Base-by-base conservation (phyloP, 176 grass and related monocot genomes). In the Zoysia pacifica region DNA sequence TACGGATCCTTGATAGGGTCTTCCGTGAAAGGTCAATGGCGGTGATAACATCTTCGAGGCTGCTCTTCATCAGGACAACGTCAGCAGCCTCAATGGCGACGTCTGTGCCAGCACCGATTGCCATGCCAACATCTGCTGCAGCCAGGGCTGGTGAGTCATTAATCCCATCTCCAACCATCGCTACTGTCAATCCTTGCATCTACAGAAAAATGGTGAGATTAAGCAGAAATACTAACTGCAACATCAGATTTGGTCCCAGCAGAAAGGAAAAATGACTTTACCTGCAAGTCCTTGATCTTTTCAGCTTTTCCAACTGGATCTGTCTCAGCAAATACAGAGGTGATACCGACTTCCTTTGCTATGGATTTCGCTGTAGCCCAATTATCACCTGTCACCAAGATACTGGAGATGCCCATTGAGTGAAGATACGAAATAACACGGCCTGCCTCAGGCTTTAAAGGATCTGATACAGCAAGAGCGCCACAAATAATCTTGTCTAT, bases 361-460 rank as follows among this genome's bases (percentile, higher is more conserved):
- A 99, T 99, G 7, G 92, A 87, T 87, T 73, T 90, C 4, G 96
- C 96, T 14, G 96, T 95, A 69, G 96, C 92, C 92, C 88, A 93
- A 58, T 99, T 99, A 81, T 99, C 96, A 10, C 96, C 96, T 1
- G 96, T 99, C 62, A 99, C 88, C 96, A 99, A 95, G 73, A 99
- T 95, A 65, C 96, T 93, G 10, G 86, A 91, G 75, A 99, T 99
- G 72, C 84, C 86, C 92, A 99, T 99, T 65, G 93, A 90, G 51
- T 50, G 78, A 41, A 99, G 83, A 65, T 84, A 90, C 15, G 90
- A 94, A 76, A 99, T 71, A 51, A 88, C 92, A 72, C 42, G 86
- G 37, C 84, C 86, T 15, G 96, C 96, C 78, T 99, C 92, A 1
- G 92, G 96, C 39, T 99, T 99, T 72, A 95, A 77, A 65, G 96